phyloP scores from a whole-genome alignment of 129 eudicot species.

The Silybum marianum region DNA sequence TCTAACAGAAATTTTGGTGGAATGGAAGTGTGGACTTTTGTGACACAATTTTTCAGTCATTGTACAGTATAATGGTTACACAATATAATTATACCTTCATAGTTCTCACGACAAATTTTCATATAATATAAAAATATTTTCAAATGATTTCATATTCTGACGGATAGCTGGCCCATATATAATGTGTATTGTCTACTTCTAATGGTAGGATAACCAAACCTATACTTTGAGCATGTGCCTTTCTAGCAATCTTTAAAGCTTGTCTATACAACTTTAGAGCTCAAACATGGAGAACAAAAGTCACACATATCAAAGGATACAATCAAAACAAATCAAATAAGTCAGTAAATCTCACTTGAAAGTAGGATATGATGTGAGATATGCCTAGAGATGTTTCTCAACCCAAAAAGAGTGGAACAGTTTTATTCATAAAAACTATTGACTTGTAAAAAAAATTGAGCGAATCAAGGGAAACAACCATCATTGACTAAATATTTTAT shows the following conservation, averaged over 20 bases:
- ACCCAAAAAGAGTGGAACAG: background rate
- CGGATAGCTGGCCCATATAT: background rate
- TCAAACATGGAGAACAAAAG: background rate
- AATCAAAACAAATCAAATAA: background rate
- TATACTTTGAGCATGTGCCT: background rate
- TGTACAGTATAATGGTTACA: background rate
- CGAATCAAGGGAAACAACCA: too few relatives aligned
- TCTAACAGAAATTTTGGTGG: background rate
- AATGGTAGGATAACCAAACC: background rate
- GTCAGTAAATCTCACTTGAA: background rate
- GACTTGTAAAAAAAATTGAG: background rate
- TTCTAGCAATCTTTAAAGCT: background rate
- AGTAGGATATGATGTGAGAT: background rate
- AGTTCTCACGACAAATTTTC: background rate
- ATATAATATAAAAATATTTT: background rate
- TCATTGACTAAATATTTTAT: too few relatives aligned
- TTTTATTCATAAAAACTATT: background rate
- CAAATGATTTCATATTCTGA: background rate
- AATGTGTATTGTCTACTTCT: background rate
- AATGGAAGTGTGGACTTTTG: background rate
- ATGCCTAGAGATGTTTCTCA: background rate
- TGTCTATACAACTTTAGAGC: background rate
- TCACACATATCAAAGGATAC: background rate
- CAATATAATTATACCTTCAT: background rate
- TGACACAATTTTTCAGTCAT: background rate